Conservation (phyloP, 768 basidiomycete genomes). For the Stropharia rugosoannulata region DNA sequence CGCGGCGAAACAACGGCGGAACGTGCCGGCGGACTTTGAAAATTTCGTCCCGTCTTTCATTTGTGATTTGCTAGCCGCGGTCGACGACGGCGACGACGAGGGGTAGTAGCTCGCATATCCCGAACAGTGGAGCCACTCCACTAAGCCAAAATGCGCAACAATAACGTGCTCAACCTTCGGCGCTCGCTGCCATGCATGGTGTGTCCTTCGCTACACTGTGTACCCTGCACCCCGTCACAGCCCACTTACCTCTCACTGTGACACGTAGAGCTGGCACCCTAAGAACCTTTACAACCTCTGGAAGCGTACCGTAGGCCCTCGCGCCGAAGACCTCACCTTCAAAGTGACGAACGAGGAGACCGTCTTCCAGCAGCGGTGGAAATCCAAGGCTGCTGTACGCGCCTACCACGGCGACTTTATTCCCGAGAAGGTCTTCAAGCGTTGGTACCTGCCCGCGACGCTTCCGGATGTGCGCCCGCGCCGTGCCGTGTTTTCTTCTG, state of each 20-base stretch:
- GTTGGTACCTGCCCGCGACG: constrained; percentile 87
- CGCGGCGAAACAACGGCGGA: neutral
- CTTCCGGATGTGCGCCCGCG: constrained; percentile 84
- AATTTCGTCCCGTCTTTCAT: constrained; percentile 3
- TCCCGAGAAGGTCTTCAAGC: constrained; percentile 89
- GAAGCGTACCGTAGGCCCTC: constrained; percentile 61
- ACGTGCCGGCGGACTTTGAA: constrained; percentile 11
- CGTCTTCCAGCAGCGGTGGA: constrained; percentile 92
- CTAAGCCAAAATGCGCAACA: constrained; percentile 18
- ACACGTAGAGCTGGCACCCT: constrained; percentile 76
- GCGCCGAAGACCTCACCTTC: constrained; percentile 56
- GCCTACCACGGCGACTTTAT: constrained; percentile 97
- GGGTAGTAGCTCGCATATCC: neutral
- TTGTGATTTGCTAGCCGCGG: neutral
- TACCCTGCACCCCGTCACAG: neutral
- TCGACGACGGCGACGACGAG: constrained; percentile 4
- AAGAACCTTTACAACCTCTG: constrained; percentile 90
- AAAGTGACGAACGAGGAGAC: constrained; percentile 49
- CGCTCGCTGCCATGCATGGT: constrained; percentile 28
- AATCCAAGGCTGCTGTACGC: constrained; percentile 79
- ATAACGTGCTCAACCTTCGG: constrained; percentile 23
- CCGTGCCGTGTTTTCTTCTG: constrained; percentile 29
- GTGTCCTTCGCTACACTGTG: neutral
- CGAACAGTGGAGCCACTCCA: neutral
- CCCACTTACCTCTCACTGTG: neutral